Base-by-base conservation (phyloP, 1,284 basidiomycete genomes). In the Naganishia liquefaciens region DNA sequence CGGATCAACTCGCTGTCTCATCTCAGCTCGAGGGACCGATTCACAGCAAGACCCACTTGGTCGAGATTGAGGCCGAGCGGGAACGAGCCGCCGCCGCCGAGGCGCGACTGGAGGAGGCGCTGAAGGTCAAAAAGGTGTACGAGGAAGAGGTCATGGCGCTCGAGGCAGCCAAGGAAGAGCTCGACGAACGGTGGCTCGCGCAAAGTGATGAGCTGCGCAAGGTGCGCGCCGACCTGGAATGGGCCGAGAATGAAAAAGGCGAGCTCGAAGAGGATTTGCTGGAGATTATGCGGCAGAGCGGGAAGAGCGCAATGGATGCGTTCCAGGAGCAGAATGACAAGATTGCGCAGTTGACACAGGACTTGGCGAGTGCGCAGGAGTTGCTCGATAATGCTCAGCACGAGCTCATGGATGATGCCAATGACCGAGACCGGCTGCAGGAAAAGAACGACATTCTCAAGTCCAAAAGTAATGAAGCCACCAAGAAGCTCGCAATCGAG, bases 151-250 rank as follows among this genome's bases (percentile, higher is more conserved):
- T 60, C 2, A 28, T 33, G 33, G 46, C 43, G 7, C 55, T 49
- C 17, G 55, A 60, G n/a, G 25, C n/a, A 13, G 46, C 55, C 25
- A 60, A 60, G 15, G 37, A 60, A 7, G 55, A 37, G 0, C 47
- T 60, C 46, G 55, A 60, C 15, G 25, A 23, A 3, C 46, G 49
- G 23, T 37, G 47, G 55, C 55, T 60, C 21, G 55, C 30, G 5
- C 55, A 49, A 2, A 44, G 55, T 5, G 55, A 60, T 25, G 7
- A 50, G 30, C 46, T 50, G 11, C 25, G 42, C 33, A 39, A 30
- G n/a, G 55, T 49, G 21, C 25, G 25, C 28, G 33, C 33, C 9
- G 55, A 60, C 37, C 21, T 60, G n/a, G 30, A 28, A 1, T 60
- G 55, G 55, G 55, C 55, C 19, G 55, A 60, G 28, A 49, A 25